Conservation (phyloP, 805 yeast genomes). For the Grigorovia transvaalensis region DNA sequence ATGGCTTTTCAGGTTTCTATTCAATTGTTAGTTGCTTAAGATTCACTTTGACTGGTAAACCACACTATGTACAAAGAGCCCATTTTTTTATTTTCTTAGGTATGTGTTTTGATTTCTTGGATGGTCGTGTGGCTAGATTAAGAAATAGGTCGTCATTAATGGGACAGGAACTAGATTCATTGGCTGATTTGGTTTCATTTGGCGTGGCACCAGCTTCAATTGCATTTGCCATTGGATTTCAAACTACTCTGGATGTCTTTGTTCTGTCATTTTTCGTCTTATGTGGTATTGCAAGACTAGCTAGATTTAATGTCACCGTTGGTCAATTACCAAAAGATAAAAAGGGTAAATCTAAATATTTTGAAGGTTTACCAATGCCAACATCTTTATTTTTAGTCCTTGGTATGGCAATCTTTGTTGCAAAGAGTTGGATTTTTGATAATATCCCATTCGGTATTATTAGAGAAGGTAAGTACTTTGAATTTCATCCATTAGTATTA, state of each 20-base stretch:
- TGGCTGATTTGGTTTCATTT: constrained; percentile 90
- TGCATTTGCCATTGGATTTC: constrained; percentile 86
- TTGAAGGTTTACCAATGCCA: constrained; percentile 96
- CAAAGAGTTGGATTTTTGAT: constrained; percentile 37
- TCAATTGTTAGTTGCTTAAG: constrained; percentile 79
- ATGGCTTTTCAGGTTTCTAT: constrained; percentile 90
- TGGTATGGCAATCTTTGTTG: constrained; percentile 59
- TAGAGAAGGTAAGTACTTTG: constrained; percentile 47
- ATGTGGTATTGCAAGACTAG: constrained; percentile 88
- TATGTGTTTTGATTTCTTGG: constrained; percentile 89
- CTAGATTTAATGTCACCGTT: constrained; percentile 91
- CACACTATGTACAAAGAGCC: constrained; percentile 74
- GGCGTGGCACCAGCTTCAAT: constrained; percentile 93
- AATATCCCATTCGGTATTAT: constrained; percentile 57
- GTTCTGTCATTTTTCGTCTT: constrained; percentile 74
- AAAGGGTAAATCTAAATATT: constrained; percentile 77
- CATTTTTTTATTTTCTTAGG: constrained; percentile 86
- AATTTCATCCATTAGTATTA: constrained; percentile 61
- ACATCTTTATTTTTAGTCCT: constrained; percentile 67
- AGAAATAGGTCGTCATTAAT: constrained; percentile 83
- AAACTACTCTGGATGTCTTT: constrained; percentile 70
- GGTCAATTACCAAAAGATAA: constrained; percentile 85
- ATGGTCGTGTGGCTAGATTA: constrained; percentile 93
- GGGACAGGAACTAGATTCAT: constrained; percentile 96
- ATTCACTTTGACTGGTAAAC: constrained; percentile 58